Conservation (phyloP, 2,329 filamentous ascomycete species). For the Sclerotinia glacialis region DNA sequence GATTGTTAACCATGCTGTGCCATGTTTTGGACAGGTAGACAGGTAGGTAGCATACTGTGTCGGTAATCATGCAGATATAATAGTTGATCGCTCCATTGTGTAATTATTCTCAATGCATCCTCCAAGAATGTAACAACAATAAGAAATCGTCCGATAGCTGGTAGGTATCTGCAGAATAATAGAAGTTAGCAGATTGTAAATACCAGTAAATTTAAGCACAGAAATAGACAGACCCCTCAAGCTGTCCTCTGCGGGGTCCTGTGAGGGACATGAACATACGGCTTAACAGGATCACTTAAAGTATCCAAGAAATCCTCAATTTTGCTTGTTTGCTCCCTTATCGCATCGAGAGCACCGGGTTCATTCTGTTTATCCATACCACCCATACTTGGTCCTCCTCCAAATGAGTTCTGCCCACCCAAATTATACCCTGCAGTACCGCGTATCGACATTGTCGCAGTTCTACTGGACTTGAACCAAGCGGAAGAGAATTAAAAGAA, state of each 20-base stretch:
- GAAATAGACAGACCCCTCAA: conserved; percentile 1
- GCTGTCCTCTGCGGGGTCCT: conserved; percentile 23
- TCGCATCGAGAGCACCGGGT: conserved; percentile 65
- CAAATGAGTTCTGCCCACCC: conserved; percentile 41
- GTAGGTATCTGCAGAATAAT: conserved; percentile 67
- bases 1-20: conserved; percentile 22
- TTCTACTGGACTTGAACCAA: conserved; percentile 35
- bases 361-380: conserved; percentile 36
- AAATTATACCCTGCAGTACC: conserved; percentile 49
- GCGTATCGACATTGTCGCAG: conserved; percentile 52
- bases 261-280: conserved; percentile 57
- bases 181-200: conserved; percentile 27
- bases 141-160: conserved; percentile 91
- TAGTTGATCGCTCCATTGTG: conserved; percentile 95
- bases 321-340: conserved; percentile 95
- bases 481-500: conserved; percentile 21
- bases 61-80: conserved; percentile 90
- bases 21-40: neutral
- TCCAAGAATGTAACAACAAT: conserved; percentile 99
- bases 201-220: neutral
- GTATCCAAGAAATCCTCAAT: conserved; percentile 92
- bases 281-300: conserved; percentile 86
- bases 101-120: conserved; percentile 92
- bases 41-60: conserved; percentile 62
- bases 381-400: conserved; percentile 37